Percentiles rank a stretch among this genome's conserved stretches.
phyloP scores from a whole-genome alignment of 148 eudicot genomes.

The Fagopyrum esculentum region DNA sequence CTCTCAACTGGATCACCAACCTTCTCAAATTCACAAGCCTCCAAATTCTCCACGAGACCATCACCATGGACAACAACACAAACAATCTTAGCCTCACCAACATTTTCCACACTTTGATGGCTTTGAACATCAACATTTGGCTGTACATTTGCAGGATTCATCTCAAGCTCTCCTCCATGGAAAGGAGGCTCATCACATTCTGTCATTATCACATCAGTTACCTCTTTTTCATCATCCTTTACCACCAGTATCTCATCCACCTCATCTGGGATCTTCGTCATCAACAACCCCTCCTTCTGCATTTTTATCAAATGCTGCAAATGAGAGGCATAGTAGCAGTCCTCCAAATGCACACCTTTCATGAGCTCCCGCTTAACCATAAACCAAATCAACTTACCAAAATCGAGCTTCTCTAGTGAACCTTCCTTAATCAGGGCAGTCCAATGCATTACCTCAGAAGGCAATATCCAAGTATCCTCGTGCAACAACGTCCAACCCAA shows the following conservation, averaged over 20 bases:
- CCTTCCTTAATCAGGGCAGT: constrained; percentile 48
- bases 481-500: constrained; percentile 69
- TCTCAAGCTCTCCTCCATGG: constrained; percentile 9
- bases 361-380: constrained; percentile 86
- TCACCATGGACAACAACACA: background rate
- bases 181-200: constrained; percentile 20
- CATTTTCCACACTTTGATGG: background rate
- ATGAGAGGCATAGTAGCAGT: constrained; percentile 83
- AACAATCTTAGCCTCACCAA: constrained; percentile 1
- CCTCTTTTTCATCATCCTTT: constrained; percentile 26
- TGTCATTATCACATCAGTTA: constrained; percentile 29
- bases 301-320: constrained; percentile 64
- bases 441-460: constrained; percentile 53
- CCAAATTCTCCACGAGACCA: background rate
- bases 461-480: constrained; percentile 65
- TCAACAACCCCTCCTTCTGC: constrained; percentile 37
- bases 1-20: background rate
- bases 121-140: constrained; percentile 1
- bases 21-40: background rate
- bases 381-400: constrained; percentile 74
- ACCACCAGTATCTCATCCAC: constrained; percentile 15
- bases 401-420: constrained; percentile 70
- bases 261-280: constrained; percentile 15
- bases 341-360: constrained; percentile 38
- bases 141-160: constrained; percentile 26